These are phyloP conservation scores for Candida pini DNA, from an alignment of 805 yeast species.

Conservation along the genomic window DNA sequence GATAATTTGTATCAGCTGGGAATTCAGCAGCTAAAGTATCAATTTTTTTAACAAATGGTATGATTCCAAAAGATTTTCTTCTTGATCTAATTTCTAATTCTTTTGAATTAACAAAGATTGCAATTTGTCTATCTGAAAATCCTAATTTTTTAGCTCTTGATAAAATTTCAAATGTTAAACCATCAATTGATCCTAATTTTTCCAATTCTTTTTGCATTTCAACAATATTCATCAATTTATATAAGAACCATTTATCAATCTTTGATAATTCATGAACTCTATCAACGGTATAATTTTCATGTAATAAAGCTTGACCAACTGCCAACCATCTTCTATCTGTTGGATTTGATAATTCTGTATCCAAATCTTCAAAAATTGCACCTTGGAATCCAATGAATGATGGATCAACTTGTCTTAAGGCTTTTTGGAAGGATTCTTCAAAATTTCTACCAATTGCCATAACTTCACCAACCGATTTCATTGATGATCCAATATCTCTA, in stretches of 20 bases:
- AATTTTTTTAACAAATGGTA: slow-evolving; percentile 93
- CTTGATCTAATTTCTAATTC: slow-evolving; percentile 80
- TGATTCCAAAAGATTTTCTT: slow-evolving; percentile 74
- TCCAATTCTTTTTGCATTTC: slow-evolving; percentile 80
- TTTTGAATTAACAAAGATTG: slow-evolving; percentile 59
- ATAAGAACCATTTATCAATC: slow-evolving; percentile 93
- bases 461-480: slow-evolving; percentile 99
- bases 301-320: slow-evolving; percentile 92
- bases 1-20: slow-evolving; percentile 94
- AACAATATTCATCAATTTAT: slow-evolving; percentile 90
- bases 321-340: slow-evolving; percentile 98
- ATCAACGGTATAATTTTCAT: slow-evolving; percentile 88
- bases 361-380: slow-evolving; percentile 68
- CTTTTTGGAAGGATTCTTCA: slow-evolving; percentile 97
- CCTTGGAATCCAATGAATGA: slow-evolving; percentile 90
- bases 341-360: slow-evolving; percentile 72
- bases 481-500: slow-evolving; percentile 88
- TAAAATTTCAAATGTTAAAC: slow-evolving; percentile 64
- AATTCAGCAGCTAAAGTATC: slow-evolving; percentile 98
- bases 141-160: slow-evolving; percentile 86
- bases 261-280: slow-evolving; percentile 85
- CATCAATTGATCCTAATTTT: slow-evolving; percentile 49
- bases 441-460: slow-evolving; percentile 98
- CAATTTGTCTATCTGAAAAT: slow-evolving; percentile 92
- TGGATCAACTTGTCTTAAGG: slow-evolving; percentile 93